Base-by-base conservation (phyloP, 2,329 filamentous ascomycete species). In the Talaromyces funiculosus region DNA sequence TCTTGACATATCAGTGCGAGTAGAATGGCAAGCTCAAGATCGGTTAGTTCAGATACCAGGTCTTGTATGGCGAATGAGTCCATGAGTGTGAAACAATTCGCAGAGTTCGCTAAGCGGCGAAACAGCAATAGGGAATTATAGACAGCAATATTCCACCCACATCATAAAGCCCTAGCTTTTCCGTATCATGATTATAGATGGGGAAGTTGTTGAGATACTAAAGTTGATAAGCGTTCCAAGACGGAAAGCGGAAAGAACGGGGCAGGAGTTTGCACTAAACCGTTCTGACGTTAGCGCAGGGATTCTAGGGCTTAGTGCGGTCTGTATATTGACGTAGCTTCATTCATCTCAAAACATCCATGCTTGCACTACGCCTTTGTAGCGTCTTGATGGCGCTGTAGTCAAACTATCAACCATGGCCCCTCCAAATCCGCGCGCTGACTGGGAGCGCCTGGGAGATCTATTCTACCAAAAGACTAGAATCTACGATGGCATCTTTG, bases 391-490 rank as follows among this genome's bases (percentile, higher is more conserved):
- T 60, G 57, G 43, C 49, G 60, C 56, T 49, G 49, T 40, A 42
- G 40, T 42, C 5, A 9, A 9, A 37, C 14, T 37, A n/a, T 31
- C 24, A 29, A 31, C 12, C n/a, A 64, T 64, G 62, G 77, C 77
- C 59, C 71, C 73, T 43, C 77, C 79, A 63, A 87, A 86, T 70
- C 84, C 92, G 70, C 90, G 90, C 68, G 89, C 90, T 69, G 90
- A 93, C 75, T 99, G 94, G 94, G 92, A 96, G 81, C 89, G 86
- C 76, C 86, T 97, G 66, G 94, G 91, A 72, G 90, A 95, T 76
- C 88, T 86, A 70, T 97, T 95, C 82, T 99, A 97, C 80, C 90
- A 93, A 74, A 97, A 96, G 80, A 87, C 90, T 61, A 90, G 93
- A 76, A 85, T 96, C 63, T 99, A 97, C 81, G 92, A 92, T 63